Conservation (phyloP, 306 rosid species). For the Chamaecrista fasciculata region DNA sequence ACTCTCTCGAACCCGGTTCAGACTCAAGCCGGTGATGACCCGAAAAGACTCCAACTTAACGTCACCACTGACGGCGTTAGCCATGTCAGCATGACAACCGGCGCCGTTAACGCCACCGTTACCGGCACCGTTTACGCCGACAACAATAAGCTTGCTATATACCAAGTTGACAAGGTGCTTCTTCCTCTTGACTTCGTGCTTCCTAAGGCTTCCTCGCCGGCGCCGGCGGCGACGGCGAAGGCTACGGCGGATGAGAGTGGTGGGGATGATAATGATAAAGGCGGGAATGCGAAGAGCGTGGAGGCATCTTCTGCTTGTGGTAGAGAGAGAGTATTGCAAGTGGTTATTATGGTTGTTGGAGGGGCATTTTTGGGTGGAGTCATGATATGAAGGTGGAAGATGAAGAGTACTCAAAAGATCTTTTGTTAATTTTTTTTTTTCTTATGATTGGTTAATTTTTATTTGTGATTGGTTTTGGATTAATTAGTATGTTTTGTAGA, state of each 20-base stretch:
- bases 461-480: conserved; percentile 12
- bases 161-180: conserved; percentile 62
- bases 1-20: conserved; percentile 68
- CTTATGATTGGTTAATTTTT: not conserved
- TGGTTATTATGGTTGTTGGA: conserved; percentile 30
- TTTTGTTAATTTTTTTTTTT: conserved; percentile 28
- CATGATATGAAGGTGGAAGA: conserved; percentile 10
- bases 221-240: conserved; percentile 36
- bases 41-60: conserved; percentile 55
- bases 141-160: conserved; percentile 50
- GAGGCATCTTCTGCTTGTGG: conserved; percentile 11
- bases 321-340: no score
- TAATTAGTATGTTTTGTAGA: no score
- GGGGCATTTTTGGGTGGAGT: conserved; percentile 25
- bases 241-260: conserved; percentile 25
- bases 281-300: not conserved
- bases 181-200: conserved; percentile 61
- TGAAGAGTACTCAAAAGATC: not conserved
- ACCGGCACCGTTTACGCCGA: conserved; percentile 58
- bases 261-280: conserved; percentile 16
- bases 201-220: conserved; percentile 47
- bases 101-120: conserved; percentile 57
- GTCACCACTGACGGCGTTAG: conserved; percentile 39
- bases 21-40: conserved; percentile 60
- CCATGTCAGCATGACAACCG: conserved; percentile 61